Conservation (phyloP, 2,329 filamentous ascomycete genomes). For the Daldinia sp. region DNA sequence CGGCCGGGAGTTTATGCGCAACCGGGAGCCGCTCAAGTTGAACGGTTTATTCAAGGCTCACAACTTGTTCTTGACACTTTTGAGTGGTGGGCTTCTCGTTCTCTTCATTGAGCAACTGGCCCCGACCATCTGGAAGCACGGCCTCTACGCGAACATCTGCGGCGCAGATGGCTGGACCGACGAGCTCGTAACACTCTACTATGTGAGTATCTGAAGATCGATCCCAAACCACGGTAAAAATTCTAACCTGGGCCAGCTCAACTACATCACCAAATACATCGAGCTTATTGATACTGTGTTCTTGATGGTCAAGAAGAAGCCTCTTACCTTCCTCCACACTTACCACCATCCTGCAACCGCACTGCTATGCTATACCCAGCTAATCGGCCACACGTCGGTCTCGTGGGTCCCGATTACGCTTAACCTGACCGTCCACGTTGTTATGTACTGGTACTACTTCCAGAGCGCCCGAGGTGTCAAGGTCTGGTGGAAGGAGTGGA, state of each 20-base stretch:
- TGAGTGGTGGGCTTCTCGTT: slow-evolving; percentile 79
- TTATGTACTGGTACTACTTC: slow-evolving; percentile 99
- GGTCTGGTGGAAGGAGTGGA: slow-evolving; percentile 99
- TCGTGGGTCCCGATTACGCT: slow-evolving; percentile 93
- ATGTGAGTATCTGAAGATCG: slow-evolving; percentile 65
- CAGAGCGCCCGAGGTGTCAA: slow-evolving; percentile 91
- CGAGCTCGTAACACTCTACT: slow-evolving; percentile 90
- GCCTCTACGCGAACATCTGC: slow-evolving; percentile 89
- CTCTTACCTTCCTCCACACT: slow-evolving; percentile 95
- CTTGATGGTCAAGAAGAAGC: slow-evolving; percentile 99
- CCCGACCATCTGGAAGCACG: slow-evolving; percentile 79
- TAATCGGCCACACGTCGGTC: slow-evolving; percentile 88
- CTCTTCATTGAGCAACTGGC: slow-evolving; percentile 92
- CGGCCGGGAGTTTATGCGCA: slow-evolving; percentile 89
- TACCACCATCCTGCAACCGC: slow-evolving; percentile 97
- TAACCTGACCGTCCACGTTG: slow-evolving; percentile 91
- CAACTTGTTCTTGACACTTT: slow-evolving; percentile 88
- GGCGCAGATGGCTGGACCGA: slow-evolving; percentile 83
- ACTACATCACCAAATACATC: slow-evolving; percentile 96
- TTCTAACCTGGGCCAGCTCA: slow-evolving; percentile 67
- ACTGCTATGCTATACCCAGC: slow-evolving; percentile 94
- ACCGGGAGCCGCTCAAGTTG: slow-evolving; percentile 83
- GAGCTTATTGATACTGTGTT: slow-evolving; percentile 95
- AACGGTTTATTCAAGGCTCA: slow-evolving; percentile 91
- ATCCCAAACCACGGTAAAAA: neutral